A percentile compares a stretch with the other conserved stretches of the same genome.
phyloP scores from a whole-genome alignment of 352 stramenopile genomes.

The Albugo candida region DNA sequence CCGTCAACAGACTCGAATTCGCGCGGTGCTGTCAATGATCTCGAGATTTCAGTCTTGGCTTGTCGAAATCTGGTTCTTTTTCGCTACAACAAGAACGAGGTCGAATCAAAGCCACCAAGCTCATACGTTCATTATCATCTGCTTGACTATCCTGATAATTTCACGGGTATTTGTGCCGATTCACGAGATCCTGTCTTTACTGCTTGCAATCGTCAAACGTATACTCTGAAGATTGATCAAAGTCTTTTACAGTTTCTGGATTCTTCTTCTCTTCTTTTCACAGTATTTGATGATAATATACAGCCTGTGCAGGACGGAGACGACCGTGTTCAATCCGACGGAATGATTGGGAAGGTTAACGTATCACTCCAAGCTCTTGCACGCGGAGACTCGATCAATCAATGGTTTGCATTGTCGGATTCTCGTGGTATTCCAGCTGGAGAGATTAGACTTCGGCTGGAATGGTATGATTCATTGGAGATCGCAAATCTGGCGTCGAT shows the following conservation, averaged over 20 bases:
- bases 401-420: slow-evolving; percentile 55
- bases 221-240: slow-evolving; percentile 44
- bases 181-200: slow-evolving; percentile 57
- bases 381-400: slow-evolving; percentile 41
- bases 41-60: slow-evolving; percentile 45
- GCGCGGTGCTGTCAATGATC: slow-evolving; percentile 19
- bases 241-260: slow-evolving; percentile 64
- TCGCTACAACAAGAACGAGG: slow-evolving; percentile 15
- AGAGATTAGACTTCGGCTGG: slow-evolving; percentile 45
- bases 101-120: slow-evolving; percentile 21
- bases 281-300: slow-evolving; percentile 68
- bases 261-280: slow-evolving; percentile 65
- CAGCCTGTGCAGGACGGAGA: slow-evolving; percentile 15
- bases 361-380: slow-evolving; percentile 47
- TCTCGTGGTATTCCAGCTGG: slow-evolving; percentile 27
- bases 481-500: slow-evolving; percentile 19
- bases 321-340: slow-evolving; percentile 11
- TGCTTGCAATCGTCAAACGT: slow-evolving; percentile 38
- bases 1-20: not conserved
- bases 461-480: slow-evolving; percentile 64
- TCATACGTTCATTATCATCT: slow-evolving; percentile 84
- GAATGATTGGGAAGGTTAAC: slow-evolving; percentile 50
- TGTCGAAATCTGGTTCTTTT: slow-evolving; percentile 33
- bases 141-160: slow-evolving; percentile 72
- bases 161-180: slow-evolving; percentile 67